Conservation (phyloP, 2,329 filamentous ascomycete genomes). For the Lasiodiplodia citricola region DNA sequence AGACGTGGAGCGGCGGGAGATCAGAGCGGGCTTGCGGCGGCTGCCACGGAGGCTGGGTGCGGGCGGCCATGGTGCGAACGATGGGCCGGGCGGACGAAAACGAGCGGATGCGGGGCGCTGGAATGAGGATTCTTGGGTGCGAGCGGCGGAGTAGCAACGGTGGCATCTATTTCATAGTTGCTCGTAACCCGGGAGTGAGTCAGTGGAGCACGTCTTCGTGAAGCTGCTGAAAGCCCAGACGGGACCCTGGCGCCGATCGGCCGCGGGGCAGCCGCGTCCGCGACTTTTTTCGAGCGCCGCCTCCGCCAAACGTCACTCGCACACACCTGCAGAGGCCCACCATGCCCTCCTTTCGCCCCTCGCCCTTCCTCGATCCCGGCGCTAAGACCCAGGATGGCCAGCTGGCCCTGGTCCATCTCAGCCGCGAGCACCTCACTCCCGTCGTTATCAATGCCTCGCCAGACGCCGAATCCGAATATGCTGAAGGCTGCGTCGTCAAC, state of each 20-base stretch:
- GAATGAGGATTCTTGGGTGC: constrained; percentile 30
- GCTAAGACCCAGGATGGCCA: constrained; percentile 65
- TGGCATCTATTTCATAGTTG: constrained; percentile 27
- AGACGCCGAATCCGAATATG: constrained; percentile 45
- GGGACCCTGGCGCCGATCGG: constrained; percentile 21
- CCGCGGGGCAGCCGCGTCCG: constrained; percentile 17
- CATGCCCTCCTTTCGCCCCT: constrained; percentile 46
- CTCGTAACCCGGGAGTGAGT: constrained; percentile 12
- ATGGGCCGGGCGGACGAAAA: constrained; percentile 33
- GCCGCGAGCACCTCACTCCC: constrained; percentile 82
- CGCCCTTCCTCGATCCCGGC: constrained; percentile 80
- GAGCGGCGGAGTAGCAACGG: constrained; percentile 27
- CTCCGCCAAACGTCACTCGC: constrained; percentile 7
- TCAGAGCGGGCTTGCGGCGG: constrained; percentile 38
- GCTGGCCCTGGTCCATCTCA: constrained; percentile 85
- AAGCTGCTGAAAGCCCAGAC: constrained; percentile 2
- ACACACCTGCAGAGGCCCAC: neutral
- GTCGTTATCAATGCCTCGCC: constrained; percentile 58
- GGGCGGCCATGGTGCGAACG: constrained; percentile 38
- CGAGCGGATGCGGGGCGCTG: constrained; percentile 28
- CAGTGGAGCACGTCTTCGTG: constrained; percentile 16
- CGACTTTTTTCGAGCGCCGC: constrained; percentile 24
- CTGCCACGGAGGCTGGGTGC: constrained; percentile 47
- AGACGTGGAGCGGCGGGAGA: constrained; percentile 70
- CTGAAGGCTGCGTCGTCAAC: constrained; percentile 67